Evolutionary conservation across 352 stramenopile species (phyloP), one percentile per base, ranked within the genome.

Genomic region (Pythium vanterpoolii): DNA sequence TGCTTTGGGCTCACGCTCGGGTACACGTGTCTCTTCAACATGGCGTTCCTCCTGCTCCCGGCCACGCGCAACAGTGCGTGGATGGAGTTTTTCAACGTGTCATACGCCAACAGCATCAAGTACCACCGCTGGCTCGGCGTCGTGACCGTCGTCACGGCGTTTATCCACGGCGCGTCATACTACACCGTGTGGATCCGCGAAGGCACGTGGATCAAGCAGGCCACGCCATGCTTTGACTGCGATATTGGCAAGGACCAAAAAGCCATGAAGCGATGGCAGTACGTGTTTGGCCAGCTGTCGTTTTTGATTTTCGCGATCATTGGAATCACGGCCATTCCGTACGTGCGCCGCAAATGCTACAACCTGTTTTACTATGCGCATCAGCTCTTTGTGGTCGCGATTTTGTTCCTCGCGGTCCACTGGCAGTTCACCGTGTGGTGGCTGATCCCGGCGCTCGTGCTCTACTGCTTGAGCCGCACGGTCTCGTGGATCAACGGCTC

Each of bases 21-120:
- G 23, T 79, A 67, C 49, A 63, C 44, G 6, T 68, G 62, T 43
- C 40, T 79, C 13, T 77, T 70, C 70, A 82, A 82, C 62, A 51
- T 82, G 53, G 68, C 59, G 26, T 83, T 79, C 40, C 50, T 83
- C 9, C 67, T 76, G 19, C 39, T 83, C 0, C 72, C 72, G 13
- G 59, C 68, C 30, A 78, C 73, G 7, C 61, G 68, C 14, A 72
- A 73, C 46, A 60, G 64, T 31, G 62, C 65, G 14, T 83, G 73
- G 73, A 76, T 77, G 61, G 71, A 77, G 44, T 75, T 74, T 23
- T 64, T 79, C 47, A 71, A 71, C 54, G 56, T 83, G 28, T 76
- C 73, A 27, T 79, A 76, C 57, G 62, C 68, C n/a, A 77, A 77
- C 44, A 72, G 62, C 26, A 60, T 82, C 42, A 76, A 77, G 48